Evolutionary conservation across 495 filamentous ascomycete genomes (phyloP).

Genomic region (Podospora pseudocomata): DNA sequence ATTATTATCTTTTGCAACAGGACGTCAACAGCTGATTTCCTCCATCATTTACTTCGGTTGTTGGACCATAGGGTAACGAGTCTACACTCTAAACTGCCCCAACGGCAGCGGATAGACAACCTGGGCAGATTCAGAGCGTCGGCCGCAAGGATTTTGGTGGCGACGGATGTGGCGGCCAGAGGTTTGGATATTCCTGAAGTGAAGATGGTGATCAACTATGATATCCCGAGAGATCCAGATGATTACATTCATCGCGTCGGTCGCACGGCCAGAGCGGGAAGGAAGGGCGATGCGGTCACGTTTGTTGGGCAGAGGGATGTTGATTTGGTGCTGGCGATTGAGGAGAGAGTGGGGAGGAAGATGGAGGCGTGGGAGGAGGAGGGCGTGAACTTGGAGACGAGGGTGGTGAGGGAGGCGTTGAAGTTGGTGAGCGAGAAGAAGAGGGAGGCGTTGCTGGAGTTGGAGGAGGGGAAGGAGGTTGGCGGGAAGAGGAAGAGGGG

Average conservation of each 20-base stretch:
- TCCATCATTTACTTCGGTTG: conserved; percentile 79
- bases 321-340: conserved; percentile 78
- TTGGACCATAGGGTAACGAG: conserved; percentile 87
- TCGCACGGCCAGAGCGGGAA: conserved; percentile 87
- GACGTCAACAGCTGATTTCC: conserved; percentile 78
- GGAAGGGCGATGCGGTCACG: conserved; percentile 75
- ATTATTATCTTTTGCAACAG: conserved; percentile 94
- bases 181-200: conserved; percentile 96
- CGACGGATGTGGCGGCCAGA: conserved; percentile 92
- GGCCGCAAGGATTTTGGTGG: conserved; percentile 87
- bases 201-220: conserved; percentile 87
- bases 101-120: conserved; percentile 78
- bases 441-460: conserved; percentile 78
- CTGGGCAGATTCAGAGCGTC: conserved; percentile 85
- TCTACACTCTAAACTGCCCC: conserved; percentile 80
- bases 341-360: conserved; percentile 71
- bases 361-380: conserved; percentile 84
- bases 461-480: conserved; percentile 89
- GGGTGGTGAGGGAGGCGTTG: conserved; percentile 76
- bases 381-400: conserved; percentile 81
- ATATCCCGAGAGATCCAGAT: conserved; percentile 90
- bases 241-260: conserved; percentile 97
- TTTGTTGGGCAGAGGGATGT: conserved; percentile 92
- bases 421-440: conserved; percentile 91
- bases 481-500: conserved; percentile 66